A percentile compares a stretch with the other conserved stretches of the same genome.
Conservation (phyloP, 768 basidiomycete genomes). For the Imleria badia region DNA sequence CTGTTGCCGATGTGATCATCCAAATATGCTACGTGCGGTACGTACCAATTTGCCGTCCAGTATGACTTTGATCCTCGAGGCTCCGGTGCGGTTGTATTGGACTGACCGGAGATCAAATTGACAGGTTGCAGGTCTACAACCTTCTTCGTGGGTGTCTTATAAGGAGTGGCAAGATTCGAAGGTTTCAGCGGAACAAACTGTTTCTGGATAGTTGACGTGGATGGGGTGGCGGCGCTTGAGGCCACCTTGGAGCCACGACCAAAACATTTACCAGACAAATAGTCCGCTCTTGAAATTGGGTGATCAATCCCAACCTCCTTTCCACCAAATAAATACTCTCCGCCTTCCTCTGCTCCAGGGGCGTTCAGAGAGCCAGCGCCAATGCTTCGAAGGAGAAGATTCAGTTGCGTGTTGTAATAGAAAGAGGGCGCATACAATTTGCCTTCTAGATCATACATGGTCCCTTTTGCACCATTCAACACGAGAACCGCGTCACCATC, state of each 20-base stretch:
- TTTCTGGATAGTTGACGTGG: slow-evolving; percentile 32
- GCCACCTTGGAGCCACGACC: slow-evolving; percentile 33
- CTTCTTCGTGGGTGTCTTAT: slow-evolving; percentile 28
- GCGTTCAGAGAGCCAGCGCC: slow-evolving; percentile 48
- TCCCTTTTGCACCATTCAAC: slow-evolving; percentile 44
- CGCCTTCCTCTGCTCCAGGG: slow-evolving; percentile 37
- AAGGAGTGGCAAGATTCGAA: slow-evolving; percentile 21
- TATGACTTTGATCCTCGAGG: slow-evolving; percentile 31
- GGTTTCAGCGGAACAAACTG: slow-evolving; percentile 34
- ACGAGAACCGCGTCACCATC: slow-evolving; percentile 78
- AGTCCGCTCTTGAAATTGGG: slow-evolving; percentile 52
- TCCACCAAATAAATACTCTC: slow-evolving; percentile 42
- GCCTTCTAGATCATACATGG: slow-evolving; percentile 62
- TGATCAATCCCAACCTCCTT: slow-evolving; percentile 71
- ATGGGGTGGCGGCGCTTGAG: slow-evolving; percentile 14
- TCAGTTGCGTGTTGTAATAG: background rate
- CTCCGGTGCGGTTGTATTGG: slow-evolving; percentile 5
- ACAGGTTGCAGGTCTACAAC: slow-evolving; percentile 43
- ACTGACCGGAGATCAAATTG: slow-evolving; percentile 29
- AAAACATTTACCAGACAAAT: slow-evolving; percentile 65
- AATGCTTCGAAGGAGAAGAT: slow-evolving; percentile 39
- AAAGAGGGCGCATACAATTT: slow-evolving; percentile 49
- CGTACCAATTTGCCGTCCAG: slow-evolving; percentile 74
- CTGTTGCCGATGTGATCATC: slow-evolving; percentile 1
- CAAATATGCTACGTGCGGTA: slow-evolving; percentile 16